Conservation (phyloP, 345 rosid genomes). For the Eucalyptus caleyi region DNA sequence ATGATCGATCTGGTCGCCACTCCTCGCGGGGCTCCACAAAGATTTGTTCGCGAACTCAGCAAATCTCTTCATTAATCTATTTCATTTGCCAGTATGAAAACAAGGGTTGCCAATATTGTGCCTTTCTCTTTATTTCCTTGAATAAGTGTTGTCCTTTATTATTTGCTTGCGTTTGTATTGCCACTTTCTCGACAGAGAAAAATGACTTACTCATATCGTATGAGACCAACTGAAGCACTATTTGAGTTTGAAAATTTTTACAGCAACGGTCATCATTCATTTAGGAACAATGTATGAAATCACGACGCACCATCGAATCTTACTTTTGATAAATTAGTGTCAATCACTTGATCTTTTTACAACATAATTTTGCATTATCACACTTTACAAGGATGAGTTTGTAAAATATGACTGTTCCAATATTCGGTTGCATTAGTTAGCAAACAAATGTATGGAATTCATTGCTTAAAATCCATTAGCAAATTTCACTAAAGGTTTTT, state of each 20-base stretch:
- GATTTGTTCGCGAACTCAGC: not conserved
- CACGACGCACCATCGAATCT: fast-evolving
- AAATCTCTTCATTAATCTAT: not conserved
- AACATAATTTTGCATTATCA: not conserved
- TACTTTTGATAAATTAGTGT: not conserved
- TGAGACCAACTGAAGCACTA: not conserved
- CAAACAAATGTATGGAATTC: no score
- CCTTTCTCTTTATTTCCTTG: not conserved
- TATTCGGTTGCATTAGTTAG: no score
- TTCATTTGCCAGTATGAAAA: not conserved
- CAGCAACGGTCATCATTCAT: fast-evolving
- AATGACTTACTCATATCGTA: not conserved
- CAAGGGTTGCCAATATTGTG: fast-evolving
- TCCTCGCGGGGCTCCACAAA: not conserved
- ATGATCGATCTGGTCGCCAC: not conserved
- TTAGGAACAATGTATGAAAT: fast-evolving
- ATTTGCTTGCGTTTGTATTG: not conserved
- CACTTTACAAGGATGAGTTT: not conserved
- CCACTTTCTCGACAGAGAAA: not conserved
- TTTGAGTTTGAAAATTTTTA: not conserved
- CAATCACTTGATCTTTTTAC: fast-evolving
- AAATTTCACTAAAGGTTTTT: no score
- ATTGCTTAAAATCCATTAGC: no score
- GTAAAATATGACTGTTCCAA: not conserved
- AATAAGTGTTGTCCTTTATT: fast-evolving